Base-by-base conservation (phyloP, 768 basidiomycete species). In the Serendipita sp. region DNA sequence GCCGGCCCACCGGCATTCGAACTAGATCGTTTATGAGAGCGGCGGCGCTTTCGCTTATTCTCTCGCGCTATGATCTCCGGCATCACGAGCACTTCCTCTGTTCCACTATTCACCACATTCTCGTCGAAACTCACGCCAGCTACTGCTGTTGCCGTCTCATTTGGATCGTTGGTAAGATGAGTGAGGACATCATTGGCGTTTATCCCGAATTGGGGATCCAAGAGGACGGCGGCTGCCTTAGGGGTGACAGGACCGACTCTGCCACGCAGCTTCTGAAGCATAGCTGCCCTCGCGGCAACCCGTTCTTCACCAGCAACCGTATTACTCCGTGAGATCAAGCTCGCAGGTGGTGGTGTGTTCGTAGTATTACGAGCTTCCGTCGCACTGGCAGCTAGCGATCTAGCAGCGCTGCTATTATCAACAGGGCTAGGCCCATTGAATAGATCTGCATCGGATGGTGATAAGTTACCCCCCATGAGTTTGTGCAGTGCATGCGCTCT, bases 401-500 rank as follows among this genome's bases (percentile, higher is more conserved):
- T 52, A 6, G 48, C 31, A 18, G 48, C 18, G 18, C 10, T 33
- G 48, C 48, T 52, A 52, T 52, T 52, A 31, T 50, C 48, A 50
- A 50, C 8, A n/a, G 18, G 48, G 29, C 18, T 18, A n/a, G 48
- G 48, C 8, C 27, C 55, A 33, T 11, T 29, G 55, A 60, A 60
- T 8, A 60, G n/a, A 31, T 60, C 55, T 34, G 55, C 16, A 36
- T 60, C 55, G 27, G 55, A 87, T 55, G 79, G 64, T 16, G 52
- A 53, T 11, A 60, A 5, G 16, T 64, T 78, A 31, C 85, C 86
- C 44, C 88, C 87, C 1, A 87, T 91, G 64, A 96, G 77, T 72
- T 91, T 93, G 67, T 84, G 83, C 82, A 95, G 83, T 3, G 91
- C 91, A 73, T 80, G 53, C 86, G 80, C 23, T 87, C 88, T n/a